Percentiles rank a stretch among this genome's conserved stretches.
Conservation (phyloP, 371 early-diverging fungal genomes). For the Rhizopus microsporus region DNA sequence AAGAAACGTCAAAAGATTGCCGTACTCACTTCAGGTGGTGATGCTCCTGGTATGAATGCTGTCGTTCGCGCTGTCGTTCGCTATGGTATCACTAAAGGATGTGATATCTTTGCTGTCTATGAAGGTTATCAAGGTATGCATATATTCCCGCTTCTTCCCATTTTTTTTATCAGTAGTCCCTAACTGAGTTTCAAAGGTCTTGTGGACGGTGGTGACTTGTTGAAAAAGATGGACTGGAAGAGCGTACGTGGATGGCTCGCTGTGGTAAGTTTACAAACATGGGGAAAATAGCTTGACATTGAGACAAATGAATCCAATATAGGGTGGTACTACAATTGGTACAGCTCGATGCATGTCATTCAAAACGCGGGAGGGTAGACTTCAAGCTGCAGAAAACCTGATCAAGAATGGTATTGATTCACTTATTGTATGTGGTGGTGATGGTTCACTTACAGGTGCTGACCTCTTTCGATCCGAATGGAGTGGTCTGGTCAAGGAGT, state of each 20-base stretch:
- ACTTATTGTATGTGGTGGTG: conserved; percentile 98
- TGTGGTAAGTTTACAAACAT: conserved; percentile 48
- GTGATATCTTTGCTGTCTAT: conserved; percentile 89
- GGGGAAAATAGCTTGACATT: not conserved
- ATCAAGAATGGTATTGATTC: conserved; percentile 93
- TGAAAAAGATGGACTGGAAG: conserved; percentile 82
- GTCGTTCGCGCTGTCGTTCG: conserved; percentile 96
- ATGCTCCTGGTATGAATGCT: conserved; percentile 99
- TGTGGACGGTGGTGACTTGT: conserved; percentile 87
- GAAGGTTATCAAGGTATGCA: conserved; percentile 94
- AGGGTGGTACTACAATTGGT: conserved; percentile 98
- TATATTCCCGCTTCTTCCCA: conserved; percentile 4
- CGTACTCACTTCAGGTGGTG: conserved; percentile 98
- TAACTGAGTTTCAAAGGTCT: conserved; percentile 62
- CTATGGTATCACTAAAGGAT: conserved; percentile 81
- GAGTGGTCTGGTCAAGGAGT: conserved; percentile 78
- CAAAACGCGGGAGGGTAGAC: conserved; percentile 85
- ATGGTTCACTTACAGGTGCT: conserved; percentile 98
- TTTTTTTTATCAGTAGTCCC: not conserved
- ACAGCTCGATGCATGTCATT: conserved; percentile 94
- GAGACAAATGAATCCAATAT: conserved; percentile 2
- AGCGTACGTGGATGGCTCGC: conserved; percentile 88
- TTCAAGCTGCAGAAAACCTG: conserved; percentile 86
- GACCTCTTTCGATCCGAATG: conserved; percentile 94
- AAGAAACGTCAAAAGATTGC: conserved; percentile 68